Percentiles rank a stretch among this genome's conserved stretches.
Evolutionary conservation across 177 flowering plant species (phyloP).

Genomic region (Vitis hybrid): DNA sequence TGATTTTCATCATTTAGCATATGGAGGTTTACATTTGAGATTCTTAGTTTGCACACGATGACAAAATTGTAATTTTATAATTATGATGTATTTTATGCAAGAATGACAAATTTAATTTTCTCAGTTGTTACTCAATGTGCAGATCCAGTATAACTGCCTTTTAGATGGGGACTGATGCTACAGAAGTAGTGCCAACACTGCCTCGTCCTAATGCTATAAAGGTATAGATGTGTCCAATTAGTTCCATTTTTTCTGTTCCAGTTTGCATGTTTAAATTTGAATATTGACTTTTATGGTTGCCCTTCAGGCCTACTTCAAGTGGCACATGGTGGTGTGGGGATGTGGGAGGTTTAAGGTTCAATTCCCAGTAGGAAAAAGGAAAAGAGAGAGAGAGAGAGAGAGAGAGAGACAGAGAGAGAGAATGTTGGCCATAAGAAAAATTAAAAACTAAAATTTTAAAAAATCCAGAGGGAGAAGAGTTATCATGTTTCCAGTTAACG

Average conservation of each 20-base stretch:
- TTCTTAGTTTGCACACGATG: too few relatives aligned
- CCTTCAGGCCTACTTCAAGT: too few relatives aligned
- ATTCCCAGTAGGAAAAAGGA: too few relatives aligned
- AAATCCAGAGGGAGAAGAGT: too few relatives aligned
- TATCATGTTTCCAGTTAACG: too few relatives aligned
- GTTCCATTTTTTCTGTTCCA: background rate
- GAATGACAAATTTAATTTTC: background rate
- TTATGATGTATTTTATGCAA: too few relatives aligned
- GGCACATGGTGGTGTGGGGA: too few relatives aligned
- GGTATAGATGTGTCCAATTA: constrained; percentile 17
- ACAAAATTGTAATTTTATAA: too few relatives aligned
- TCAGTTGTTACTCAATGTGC: constrained; percentile 2
- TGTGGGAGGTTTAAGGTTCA: background rate
- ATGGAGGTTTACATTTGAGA: background rate
- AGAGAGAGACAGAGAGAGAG: too few relatives aligned
- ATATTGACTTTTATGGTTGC: background rate
- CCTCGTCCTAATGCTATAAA: constrained; percentile 25
- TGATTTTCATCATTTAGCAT: background rate
- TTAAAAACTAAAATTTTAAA: too few relatives aligned
- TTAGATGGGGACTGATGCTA: constrained; percentile 45
- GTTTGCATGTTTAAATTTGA: background rate
- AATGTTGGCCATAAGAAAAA: too few relatives aligned
- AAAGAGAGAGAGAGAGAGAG: too few relatives aligned
- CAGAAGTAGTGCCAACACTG: constrained; percentile 23
- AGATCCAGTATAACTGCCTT: constrained; percentile 16